Evolutionary conservation across 2,329 filamentous ascomycete species (phyloP).

Genomic region (Neofusicoccum ribis): DNA sequence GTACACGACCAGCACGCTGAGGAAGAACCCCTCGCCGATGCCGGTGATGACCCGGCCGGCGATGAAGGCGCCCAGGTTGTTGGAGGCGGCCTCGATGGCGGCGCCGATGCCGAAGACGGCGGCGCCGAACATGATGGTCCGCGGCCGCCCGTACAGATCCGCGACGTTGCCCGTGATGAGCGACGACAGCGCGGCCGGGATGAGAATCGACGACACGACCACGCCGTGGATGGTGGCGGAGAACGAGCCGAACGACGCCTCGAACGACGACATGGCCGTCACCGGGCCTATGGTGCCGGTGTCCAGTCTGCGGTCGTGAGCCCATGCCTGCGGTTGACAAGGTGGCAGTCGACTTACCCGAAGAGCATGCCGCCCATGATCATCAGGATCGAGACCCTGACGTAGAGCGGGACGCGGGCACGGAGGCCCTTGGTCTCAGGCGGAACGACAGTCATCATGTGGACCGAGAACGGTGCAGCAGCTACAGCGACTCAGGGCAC

Average conservation of each 20-base stretch:
- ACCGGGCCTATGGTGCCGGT: slow-evolving; percentile 62
- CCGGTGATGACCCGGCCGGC: slow-evolving; percentile 58
- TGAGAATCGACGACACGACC: slow-evolving; percentile 60
- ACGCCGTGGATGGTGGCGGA: slow-evolving; percentile 57
- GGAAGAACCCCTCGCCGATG: slow-evolving; percentile 59
- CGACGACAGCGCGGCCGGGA: slow-evolving; percentile 56
- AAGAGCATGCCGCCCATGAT: slow-evolving; percentile 29
- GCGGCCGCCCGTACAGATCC: slow-evolving; percentile 54
- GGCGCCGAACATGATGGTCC: slow-evolving; percentile 51
- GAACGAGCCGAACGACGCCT: slow-evolving; percentile 50
- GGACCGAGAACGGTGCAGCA: no score
- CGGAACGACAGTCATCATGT: no score
- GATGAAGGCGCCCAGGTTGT: slow-evolving; percentile 54
- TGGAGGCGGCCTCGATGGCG: slow-evolving; percentile 48
- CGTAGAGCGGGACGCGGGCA: slow-evolving; percentile 20
- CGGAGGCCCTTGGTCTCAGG: no score
- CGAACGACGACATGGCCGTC: slow-evolving; percentile 58
- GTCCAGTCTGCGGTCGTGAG: slow-evolving; percentile 34
- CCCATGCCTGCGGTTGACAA: background rate
- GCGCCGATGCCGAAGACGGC: slow-evolving; percentile 52
- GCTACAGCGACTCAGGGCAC: no score
- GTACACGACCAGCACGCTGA: slow-evolving; percentile 46
- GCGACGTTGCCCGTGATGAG: slow-evolving; percentile 60
- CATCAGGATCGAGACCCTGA: slow-evolving; percentile 25
- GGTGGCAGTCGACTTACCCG: slow-evolving; percentile 19